Conservation (phyloP, 345 rosid genomes). For the Iberis pinnata region DNA sequence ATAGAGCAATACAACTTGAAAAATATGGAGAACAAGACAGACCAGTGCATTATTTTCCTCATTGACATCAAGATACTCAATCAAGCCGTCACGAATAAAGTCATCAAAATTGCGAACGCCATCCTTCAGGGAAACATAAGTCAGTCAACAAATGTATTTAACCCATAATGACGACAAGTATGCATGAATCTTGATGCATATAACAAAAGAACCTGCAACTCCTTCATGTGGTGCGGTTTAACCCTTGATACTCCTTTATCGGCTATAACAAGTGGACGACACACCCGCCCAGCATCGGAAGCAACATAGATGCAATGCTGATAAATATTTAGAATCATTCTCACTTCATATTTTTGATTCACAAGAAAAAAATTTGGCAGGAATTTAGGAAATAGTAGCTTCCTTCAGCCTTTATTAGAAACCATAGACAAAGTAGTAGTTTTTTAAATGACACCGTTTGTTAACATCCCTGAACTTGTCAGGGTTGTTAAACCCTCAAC, state of each 20-base stretch:
- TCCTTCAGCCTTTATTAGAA: conserved; percentile 4
- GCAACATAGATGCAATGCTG: conserved; percentile 88
- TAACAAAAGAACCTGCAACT: conserved; percentile 51
- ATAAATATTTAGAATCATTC: conserved; percentile 24
- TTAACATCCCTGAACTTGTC: too few relatives aligned
- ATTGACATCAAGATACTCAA: conserved; percentile 94
- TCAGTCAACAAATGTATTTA: conserved; percentile 15
- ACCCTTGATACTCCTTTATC: conserved; percentile 88
- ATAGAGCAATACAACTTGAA: background rate
- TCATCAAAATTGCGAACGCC: conserved; percentile 83
- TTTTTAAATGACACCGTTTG: conserved; percentile 5
- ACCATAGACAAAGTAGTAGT: background rate
- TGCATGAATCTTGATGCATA: conserved; percentile 7
- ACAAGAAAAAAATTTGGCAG: background rate
- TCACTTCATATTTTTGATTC: conserved; percentile 3
- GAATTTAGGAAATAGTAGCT: background rate
- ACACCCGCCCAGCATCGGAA: conserved; percentile 98
- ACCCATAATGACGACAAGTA: conserved; percentile 13
- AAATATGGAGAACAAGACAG: conserved; percentile 26
- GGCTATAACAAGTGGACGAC: conserved; percentile 95
- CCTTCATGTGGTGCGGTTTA: conserved; percentile 86
- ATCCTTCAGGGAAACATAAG: conserved; percentile 43
- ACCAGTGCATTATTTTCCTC: conserved; percentile 98
- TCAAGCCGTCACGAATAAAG: conserved; percentile 81
- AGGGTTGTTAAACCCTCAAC: too few relatives aligned